These are phyloP conservation scores for Priceomyces melissophilus DNA, from an alignment of 805 yeast genomes.

Conservation along the genomic window DNA sequence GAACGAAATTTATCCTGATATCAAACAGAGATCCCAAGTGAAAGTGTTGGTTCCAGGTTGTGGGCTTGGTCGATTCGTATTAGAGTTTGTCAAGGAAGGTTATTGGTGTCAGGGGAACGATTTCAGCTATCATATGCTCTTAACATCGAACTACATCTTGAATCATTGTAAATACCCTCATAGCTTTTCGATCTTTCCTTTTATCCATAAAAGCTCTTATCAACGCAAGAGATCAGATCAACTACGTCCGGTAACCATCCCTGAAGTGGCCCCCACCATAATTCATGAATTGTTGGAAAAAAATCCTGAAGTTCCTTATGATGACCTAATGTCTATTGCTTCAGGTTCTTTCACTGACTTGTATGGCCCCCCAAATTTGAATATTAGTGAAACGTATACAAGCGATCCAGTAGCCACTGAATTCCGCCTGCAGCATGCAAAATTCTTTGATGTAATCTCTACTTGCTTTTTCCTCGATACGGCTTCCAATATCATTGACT, in stretches of 20 bases:
- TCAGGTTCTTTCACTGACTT: conserved; percentile 72
- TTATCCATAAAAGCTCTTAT: conserved; percentile 50
- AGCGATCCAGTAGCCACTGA: conserved; percentile 35
- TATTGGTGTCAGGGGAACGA: conserved; percentile 68
- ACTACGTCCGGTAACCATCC: conserved; percentile 48
- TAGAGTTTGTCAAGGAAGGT: conserved; percentile 53
- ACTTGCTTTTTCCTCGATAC: conserved; percentile 67
- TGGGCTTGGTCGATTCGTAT: conserved; percentile 58
- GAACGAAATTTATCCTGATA: conserved; percentile 34
- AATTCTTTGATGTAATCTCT: conserved; percentile 42
- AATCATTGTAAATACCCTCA: conserved; percentile 43
- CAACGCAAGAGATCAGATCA: conserved; percentile 44
- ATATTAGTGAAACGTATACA: conserved; percentile 32
- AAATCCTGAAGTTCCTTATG: conserved; percentile 40
- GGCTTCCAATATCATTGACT: conserved; percentile 56
- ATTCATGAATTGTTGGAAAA: conserved; percentile 25
- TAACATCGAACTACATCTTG: conserved; percentile 51
- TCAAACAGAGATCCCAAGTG: conserved; percentile 30
- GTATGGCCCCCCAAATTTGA: conserved; percentile 49
- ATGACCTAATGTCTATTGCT: conserved; percentile 62
- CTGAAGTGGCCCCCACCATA: conserved; percentile 47
- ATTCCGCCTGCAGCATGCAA: conserved; percentile 40
- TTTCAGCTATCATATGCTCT: conserved; percentile 60
- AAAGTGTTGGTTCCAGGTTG: conserved; percentile 61
- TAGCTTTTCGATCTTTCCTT: conserved; percentile 48